phyloP scores from a whole-genome alignment of 345 rosid genomes.

The Reutealis trisperma region DNA sequence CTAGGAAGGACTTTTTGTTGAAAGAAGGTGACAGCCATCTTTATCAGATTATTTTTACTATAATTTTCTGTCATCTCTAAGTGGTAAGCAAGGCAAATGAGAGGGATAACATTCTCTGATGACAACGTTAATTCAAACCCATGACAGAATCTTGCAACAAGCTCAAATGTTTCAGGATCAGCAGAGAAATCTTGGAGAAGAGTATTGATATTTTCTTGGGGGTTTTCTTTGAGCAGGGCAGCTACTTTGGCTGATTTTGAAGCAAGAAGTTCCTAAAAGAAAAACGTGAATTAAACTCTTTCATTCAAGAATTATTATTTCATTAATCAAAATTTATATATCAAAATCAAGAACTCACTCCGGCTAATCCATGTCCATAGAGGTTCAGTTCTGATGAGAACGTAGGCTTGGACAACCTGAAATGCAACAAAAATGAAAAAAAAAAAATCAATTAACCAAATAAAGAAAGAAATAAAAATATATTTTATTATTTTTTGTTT shows the following conservation, averaged over 20 bases:
- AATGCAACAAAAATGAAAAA: background rate
- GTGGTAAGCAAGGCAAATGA: conserved; percentile 56
- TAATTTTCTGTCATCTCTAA: conserved; percentile 71
- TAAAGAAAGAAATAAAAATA: background rate
- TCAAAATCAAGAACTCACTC: conserved; percentile 33
- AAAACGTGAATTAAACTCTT: background rate
- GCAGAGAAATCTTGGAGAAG: conserved; percentile 53
- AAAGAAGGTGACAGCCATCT: conserved; percentile 48
- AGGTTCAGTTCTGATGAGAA: conserved; percentile 39
- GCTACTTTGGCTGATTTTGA: conserved; percentile 64
- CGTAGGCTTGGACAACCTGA: conserved; percentile 43
- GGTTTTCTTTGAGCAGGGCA: conserved; percentile 41
- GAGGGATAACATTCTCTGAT: conserved; percentile 57
- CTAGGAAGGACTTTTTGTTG: conserved; percentile 52
- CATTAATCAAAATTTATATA: background rate
- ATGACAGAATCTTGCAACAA: conserved; percentile 67
- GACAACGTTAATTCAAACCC: conserved; percentile 51
- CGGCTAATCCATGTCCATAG: conserved; percentile 35
- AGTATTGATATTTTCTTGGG: conserved; percentile 29
- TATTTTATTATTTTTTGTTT: too few relatives aligned
- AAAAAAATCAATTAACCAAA: too few relatives aligned
- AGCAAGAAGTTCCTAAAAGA: conserved; percentile 55
- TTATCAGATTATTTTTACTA: conserved; percentile 56
- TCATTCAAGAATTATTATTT: background rate
- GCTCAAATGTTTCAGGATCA: conserved; percentile 57